Conservation (phyloP, 257 asterid genomes). For the Anisodus tanguticus region DNA sequence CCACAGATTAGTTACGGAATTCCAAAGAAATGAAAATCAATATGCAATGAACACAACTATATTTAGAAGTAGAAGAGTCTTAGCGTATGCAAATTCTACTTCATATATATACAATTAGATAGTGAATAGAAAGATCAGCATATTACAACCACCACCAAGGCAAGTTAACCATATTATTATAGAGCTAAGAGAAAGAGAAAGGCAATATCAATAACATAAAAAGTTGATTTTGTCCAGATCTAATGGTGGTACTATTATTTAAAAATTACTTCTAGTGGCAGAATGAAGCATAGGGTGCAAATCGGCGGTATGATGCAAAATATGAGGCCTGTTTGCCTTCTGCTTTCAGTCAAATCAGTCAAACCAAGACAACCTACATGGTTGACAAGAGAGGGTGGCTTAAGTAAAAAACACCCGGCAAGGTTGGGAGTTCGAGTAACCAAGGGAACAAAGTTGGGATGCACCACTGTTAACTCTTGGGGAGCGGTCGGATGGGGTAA, state of each 20-base stretch:
- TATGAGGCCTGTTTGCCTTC: neutral
- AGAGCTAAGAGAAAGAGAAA: constrained; percentile 2
- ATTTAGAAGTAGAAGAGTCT: neutral
- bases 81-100: neutral
- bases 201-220: neutral
- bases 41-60: neutral
- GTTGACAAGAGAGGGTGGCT: neutral
- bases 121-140: neutral
- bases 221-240: neutral
- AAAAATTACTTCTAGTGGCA: neutral
- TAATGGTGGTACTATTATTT: neutral
- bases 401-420: neutral
- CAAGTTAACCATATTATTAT: neutral
- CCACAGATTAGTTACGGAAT: neutral
- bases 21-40: neutral
- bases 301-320: neutral
- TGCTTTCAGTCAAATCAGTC: neutral
- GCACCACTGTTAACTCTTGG: neutral
- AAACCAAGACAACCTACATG: neutral
- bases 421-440: neutral
- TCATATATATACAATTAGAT: neutral
- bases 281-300: neutral
- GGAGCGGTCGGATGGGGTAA: neutral
- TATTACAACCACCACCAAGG: neutral
- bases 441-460: neutral